Evolutionary conservation across 1,139 yeast genomes (phyloP).

Genomic region (Groenewaldozyma auringiensis): DNA sequence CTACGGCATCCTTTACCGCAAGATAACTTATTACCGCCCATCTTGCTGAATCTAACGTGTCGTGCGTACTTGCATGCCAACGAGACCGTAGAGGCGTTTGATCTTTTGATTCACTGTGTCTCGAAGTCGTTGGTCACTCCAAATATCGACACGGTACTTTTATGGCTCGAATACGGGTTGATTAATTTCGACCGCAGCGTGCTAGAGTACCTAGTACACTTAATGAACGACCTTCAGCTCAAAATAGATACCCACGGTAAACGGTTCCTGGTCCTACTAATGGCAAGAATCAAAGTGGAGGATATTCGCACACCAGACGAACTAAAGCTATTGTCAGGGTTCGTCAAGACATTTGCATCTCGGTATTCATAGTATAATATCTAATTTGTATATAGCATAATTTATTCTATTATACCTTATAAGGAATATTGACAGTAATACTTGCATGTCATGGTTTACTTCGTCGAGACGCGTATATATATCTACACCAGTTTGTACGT

Average conservation of each 20-base stretch:
- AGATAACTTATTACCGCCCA: not conserved
- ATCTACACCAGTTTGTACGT: too few species aligned
- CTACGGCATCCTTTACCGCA: not conserved
- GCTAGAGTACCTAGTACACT: not conserved
- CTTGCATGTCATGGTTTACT: too few species aligned
- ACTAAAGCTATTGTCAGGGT: not conserved
- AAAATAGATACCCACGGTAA: not conserved
- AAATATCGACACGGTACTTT: not conserved
- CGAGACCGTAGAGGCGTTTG: not conserved
- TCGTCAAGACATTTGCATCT: not conserved
- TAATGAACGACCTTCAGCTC: not conserved
- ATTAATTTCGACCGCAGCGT: not conserved
- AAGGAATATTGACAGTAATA: too few species aligned
- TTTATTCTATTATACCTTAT: too few species aligned
- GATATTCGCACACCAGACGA: not conserved
- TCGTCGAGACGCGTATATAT: too few species aligned
- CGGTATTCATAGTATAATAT: not conserved
- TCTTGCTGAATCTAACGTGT: not conserved
- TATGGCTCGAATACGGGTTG: slow-evolving; percentile 1
- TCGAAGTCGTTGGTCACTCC: not conserved
- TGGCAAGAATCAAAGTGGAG: not conserved
- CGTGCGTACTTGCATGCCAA: not conserved
- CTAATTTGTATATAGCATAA: too few species aligned
- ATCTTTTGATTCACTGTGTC: not conserved
- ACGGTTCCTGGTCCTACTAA: not conserved